phyloP scores from a whole-genome alignment of 176 grass and related monocot genomes.

The Chrysopogon serrulatus region DNA sequence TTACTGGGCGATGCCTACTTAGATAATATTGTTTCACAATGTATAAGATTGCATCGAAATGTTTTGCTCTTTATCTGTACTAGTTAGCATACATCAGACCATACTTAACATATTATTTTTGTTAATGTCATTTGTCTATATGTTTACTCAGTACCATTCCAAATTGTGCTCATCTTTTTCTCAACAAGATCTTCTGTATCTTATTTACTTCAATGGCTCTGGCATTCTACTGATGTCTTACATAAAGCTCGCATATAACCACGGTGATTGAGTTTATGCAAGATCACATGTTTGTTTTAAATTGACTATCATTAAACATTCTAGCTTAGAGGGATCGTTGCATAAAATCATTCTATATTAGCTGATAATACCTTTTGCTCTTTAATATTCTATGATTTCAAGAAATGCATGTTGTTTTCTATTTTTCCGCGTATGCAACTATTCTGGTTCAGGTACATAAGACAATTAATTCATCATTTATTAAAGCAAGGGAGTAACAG shows the following conservation, averaged over 20 bases:
- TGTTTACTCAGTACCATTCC: neutral
- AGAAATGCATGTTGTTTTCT: neutral
- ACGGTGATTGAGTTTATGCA: neutral
- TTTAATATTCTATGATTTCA: slow-evolving; percentile 3
- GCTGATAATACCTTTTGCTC: neutral
- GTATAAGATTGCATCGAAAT: neutral
- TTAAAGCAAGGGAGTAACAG: neutral
- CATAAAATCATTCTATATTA: slow-evolving; percentile 11
- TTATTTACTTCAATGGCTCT: neutral
- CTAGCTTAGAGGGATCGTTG: neutral
- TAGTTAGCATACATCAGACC: neutral
- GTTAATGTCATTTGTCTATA: neutral
- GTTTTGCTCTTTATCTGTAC: neutral
- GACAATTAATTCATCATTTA: neutral
- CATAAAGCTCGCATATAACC: neutral
- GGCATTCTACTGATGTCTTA: neutral
- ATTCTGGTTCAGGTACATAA: neutral
- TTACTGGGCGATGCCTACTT: neutral
- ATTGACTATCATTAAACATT: slow-evolving; percentile 14
- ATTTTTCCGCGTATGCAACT: neutral
- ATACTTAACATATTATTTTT: slow-evolving; percentile 1
- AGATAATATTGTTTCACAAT: slow-evolving; percentile 19
- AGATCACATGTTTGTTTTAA: neutral
- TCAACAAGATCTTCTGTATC: neutral
- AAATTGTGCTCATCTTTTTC: neutral